Evolutionary conservation across 352 stramenopile genomes (phyloP).

Genomic region (Globisporangium spiculum): DNA sequence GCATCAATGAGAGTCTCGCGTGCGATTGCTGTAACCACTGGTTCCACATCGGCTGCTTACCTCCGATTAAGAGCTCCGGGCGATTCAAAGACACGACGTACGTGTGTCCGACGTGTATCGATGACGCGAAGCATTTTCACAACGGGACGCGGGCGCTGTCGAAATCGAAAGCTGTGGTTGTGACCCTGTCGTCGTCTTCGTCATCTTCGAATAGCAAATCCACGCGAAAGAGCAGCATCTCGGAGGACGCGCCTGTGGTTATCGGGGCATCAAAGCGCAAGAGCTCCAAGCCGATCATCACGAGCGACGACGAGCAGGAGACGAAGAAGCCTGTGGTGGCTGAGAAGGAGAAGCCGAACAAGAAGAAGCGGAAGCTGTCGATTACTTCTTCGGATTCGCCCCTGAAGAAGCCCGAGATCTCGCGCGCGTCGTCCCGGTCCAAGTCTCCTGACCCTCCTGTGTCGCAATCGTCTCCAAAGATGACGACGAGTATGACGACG

Average conservation of each 20-base stretch:
- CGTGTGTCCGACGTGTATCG: constrained; percentile 77
- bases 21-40: constrained; percentile 88
- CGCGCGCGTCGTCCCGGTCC: constrained; percentile 6
- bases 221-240: constrained; percentile 20
- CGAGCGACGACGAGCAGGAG: constrained; percentile 36
- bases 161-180: constrained; percentile 42
- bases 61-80: constrained; percentile 81
- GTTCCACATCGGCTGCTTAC: constrained; percentile 86
- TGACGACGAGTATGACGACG: background rate
- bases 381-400: constrained; percentile 22
- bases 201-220: constrained; percentile 11
- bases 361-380: constrained; percentile 47
- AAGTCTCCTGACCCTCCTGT: constrained; percentile 11
- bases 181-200: background rate
- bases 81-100: constrained; percentile 86
- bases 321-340: constrained; percentile 1
- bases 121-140: constrained; percentile 71
- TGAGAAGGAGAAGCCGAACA: constrained; percentile 16
- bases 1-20: constrained; percentile 86
- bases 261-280: constrained; percentile 22
- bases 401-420: constrained; percentile 22
- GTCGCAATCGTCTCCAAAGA: background rate
- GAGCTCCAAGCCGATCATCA: constrained; percentile 27
- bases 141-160: constrained; percentile 49
- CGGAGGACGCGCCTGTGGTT: constrained; percentile 13